Percentiles rank a stretch among this genome's conserved stretches.
These are phyloP conservation scores for Sugiyamaella boreocaroliniensis DNA, from an alignment of 805 yeast genomes.

Conservation along the genomic window DNA sequence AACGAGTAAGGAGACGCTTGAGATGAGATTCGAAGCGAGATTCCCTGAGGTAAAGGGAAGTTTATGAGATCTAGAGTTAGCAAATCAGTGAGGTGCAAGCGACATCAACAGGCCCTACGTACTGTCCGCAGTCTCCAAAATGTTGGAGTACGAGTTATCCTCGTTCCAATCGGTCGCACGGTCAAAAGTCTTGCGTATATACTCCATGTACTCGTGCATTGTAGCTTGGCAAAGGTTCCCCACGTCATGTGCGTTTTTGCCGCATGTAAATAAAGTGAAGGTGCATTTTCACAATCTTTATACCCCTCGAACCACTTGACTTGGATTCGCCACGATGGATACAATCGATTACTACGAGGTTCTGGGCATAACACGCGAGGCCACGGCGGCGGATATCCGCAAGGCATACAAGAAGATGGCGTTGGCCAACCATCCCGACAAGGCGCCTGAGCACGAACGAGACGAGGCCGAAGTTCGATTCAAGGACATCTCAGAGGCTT, in stretches of 20 bases:
- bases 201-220: conserved; percentile 88
- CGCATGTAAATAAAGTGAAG: neutral
- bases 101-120: neutral
- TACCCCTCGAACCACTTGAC: neutral
- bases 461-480: conserved; percentile 69
- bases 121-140: conserved; percentile 63
- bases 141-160: conserved; percentile 68
- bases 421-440: conserved; percentile 81
- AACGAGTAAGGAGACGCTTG: conserved; percentile 64
- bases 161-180: conserved; percentile 69
- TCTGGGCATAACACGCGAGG: conserved; percentile 60
- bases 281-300: neutral
- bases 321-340: neutral
- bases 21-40: conserved; percentile 59
- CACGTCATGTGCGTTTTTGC: neutral
- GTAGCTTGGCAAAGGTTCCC: neutral
- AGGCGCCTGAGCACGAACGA: conserved; percentile 60
- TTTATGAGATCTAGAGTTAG: conserved; percentile 45
- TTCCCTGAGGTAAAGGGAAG: conserved; percentile 64
- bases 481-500: conserved; percentile 81
- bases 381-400: conserved; percentile 66
- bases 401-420: conserved; percentile 84
- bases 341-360: conserved; percentile 47
- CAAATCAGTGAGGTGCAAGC: neutral
- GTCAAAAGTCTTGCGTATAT: conserved; percentile 66